Percentiles rank a stretch among this genome's conserved stretches.
These are phyloP conservation scores for Microascus cirrosus DNA, from an alignment of 2,329 filamentous ascomycete species.

Conservation along the genomic window DNA sequence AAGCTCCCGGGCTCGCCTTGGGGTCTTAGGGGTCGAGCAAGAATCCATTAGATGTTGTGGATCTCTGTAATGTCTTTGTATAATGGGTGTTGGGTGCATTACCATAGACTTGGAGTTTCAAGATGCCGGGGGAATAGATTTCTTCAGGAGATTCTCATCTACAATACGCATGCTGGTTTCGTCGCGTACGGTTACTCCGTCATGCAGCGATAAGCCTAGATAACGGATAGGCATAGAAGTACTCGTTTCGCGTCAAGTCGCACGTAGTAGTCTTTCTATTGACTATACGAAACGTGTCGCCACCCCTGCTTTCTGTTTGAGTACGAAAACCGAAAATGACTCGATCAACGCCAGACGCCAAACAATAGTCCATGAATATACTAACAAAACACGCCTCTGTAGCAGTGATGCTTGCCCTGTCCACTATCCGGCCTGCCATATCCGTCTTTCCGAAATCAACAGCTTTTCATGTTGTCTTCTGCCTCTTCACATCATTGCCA, in stretches of 20 bases:
- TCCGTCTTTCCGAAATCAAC: not conserved
- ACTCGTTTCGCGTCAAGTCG: not conserved
- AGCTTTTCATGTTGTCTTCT: conserved; percentile 28
- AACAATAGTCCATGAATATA: not conserved
- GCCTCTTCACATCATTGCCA: conserved; percentile 37
- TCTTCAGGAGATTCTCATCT: not conserved
- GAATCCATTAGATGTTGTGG: not conserved
- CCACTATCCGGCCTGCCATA: not conserved
- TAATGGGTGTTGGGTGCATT: not conserved
- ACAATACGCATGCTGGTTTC: not conserved
- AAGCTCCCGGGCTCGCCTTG: not conserved
- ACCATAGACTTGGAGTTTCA: not conserved
- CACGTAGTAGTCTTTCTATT: not conserved
- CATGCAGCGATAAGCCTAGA: not conserved
- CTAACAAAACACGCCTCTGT: not conserved
- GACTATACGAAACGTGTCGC: not conserved
- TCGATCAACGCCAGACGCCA: not conserved
- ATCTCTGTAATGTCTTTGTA: not conserved
- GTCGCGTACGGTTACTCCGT: not conserved
- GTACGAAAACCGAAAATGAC: not conserved
- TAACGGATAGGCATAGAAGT: not conserved
- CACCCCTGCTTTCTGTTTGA: not conserved
- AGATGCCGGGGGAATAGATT: not conserved
- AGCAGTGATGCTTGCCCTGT: not conserved
- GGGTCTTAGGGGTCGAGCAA: not conserved